Conservation (phyloP, 371 early-diverging fungal genomes). For the Mucor velutinosus region DNA sequence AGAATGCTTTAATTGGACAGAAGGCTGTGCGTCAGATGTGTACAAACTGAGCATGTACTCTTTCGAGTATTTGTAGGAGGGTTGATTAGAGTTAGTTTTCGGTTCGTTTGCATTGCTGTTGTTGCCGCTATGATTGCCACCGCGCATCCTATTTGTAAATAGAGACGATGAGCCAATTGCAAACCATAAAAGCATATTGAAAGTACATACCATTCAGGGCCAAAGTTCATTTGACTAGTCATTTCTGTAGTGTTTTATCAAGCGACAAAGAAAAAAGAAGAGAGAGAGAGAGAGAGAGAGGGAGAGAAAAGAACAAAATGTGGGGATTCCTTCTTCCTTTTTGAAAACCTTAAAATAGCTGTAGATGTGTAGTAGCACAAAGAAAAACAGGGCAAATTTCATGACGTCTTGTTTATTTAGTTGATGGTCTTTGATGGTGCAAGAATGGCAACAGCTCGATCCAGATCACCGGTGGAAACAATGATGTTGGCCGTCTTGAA, state of each 20-base stretch:
- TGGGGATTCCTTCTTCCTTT: not conserved
- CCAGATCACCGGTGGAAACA: constrained; percentile 42
- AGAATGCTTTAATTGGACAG: not conserved
- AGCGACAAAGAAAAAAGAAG: not conserved
- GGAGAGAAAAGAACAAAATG: not conserved
- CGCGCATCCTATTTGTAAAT: not conserved
- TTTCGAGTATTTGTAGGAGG: constrained; percentile 65
- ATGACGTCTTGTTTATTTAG: constrained; percentile 6
- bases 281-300: not conserved
- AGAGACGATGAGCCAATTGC: not conserved
- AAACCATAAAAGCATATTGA: not conserved
- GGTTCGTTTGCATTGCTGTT: not conserved
- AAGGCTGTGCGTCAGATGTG: constrained; percentile 40
- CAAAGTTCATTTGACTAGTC: constrained; percentile 19
- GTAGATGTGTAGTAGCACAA: not conserved
- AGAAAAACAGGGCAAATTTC: not conserved
- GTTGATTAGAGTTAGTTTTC: constrained; percentile 11
- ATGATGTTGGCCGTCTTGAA: constrained; percentile 64
- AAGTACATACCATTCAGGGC: constrained; percentile 14
- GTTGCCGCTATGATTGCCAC: not conserved
- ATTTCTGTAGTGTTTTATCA: not conserved
- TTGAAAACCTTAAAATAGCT: not conserved
- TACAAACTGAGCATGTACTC: constrained; percentile 68
- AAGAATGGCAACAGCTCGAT: constrained; percentile 37
- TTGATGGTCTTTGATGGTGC: not conserved